Base-by-base conservation (phyloP, 2,329 filamentous ascomycete species). In the Fusarium sp. region DNA sequence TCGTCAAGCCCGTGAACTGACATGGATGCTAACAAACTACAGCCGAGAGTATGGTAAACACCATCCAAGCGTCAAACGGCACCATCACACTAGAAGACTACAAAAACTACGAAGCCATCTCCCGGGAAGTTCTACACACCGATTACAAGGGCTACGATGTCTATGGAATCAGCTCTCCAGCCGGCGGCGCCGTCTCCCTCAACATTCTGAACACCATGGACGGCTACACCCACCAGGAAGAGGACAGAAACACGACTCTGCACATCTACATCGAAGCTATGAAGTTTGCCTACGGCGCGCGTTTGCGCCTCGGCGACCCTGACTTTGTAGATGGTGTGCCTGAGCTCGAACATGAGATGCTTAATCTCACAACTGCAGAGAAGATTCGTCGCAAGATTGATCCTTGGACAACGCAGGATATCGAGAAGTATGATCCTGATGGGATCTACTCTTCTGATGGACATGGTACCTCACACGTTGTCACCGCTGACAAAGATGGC, bases 231-330 rank as follows among this genome's bases (percentile, higher is more conserved):
- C 21, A 61, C 5, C 78, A 82, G 38, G 82, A 89, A 26, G 89
- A 88, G 62, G 81, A 87, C 43, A 78, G 79, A 21, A 90, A 93
- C 71, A 81, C 97, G 1, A 93, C 90, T 38, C 91, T 91, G 1
- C 96, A 98, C 79, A 88, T 92, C 15, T 86, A 97, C 69, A 89
- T 94, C 75, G 96, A 98, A 83, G 92, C 94, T 14, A 93, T 97
- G 82, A 88, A 94, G 22, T 98, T 97, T 77, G 94, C 89, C 4
- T 98, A 98, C 76, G 94, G 91, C 6, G 83, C 91, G 72, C 89
- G 94, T 59, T 85, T 89, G n/a, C 85, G 90, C 28, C 86, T 98
- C 0, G 95, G 94, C 6, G 96, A 98, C 77, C 96, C 95, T 0
- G 83, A 82, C 2, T 97, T 91, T 76, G 87, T 97, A 6, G 70